A percentile compares a stretch with the other conserved stretches of the same genome.
Evolutionary conservation across 805 yeast genomes (phyloP).

Genomic region (Dipodascopsis tothii): DNA sequence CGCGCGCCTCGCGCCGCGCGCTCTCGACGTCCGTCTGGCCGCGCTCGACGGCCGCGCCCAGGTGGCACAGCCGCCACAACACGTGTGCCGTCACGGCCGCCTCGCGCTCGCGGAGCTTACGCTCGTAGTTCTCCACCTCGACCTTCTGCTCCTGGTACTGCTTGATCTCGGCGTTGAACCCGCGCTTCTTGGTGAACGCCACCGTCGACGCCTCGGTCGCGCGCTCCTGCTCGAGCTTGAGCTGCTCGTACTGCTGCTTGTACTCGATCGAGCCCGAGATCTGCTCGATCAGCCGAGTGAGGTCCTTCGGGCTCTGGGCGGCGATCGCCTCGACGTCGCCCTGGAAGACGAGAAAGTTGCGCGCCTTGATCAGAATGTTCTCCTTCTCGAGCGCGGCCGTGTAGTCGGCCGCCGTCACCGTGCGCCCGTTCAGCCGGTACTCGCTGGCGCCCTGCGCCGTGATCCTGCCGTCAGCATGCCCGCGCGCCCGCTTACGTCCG

Average conservation of each 20-base stretch:
- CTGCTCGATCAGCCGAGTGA: slow-evolving; percentile 67
- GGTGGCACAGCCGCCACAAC: slow-evolving; percentile 58
- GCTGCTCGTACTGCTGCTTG: slow-evolving; percentile 55
- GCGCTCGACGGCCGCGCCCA: slow-evolving; percentile 36
- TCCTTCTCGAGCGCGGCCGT: slow-evolving; percentile 59
- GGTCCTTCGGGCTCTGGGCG: slow-evolving; percentile 68
- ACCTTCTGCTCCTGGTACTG: slow-evolving; percentile 68
- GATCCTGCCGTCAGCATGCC: slow-evolving; percentile 10
- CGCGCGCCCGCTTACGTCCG: slow-evolving; percentile 37
- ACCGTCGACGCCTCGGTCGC: slow-evolving; percentile 59
- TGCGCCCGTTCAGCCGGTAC: slow-evolving; percentile 55
- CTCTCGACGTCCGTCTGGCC: slow-evolving; percentile 25
- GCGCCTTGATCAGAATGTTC: slow-evolving; percentile 78
- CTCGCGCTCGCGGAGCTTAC: slow-evolving; percentile 40
- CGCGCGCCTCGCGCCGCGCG: slow-evolving; percentile 8
- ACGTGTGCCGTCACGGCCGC: slow-evolving; percentile 40
- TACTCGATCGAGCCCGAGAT: slow-evolving; percentile 74
- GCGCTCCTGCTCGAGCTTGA: slow-evolving; percentile 56
- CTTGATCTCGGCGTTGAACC: slow-evolving; percentile 62
- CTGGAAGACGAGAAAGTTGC: slow-evolving; percentile 88
- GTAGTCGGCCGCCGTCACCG: slow-evolving; percentile 60
- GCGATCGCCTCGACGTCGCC: slow-evolving; percentile 96
- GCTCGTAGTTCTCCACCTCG: slow-evolving; percentile 62
- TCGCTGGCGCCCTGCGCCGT: slow-evolving; percentile 54
- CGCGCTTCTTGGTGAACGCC: slow-evolving; percentile 61